These are phyloP conservation scores for Tetrapisispora pingtungensis DNA, from an alignment of 805 yeast genomes.

Conservation along the genomic window DNA sequence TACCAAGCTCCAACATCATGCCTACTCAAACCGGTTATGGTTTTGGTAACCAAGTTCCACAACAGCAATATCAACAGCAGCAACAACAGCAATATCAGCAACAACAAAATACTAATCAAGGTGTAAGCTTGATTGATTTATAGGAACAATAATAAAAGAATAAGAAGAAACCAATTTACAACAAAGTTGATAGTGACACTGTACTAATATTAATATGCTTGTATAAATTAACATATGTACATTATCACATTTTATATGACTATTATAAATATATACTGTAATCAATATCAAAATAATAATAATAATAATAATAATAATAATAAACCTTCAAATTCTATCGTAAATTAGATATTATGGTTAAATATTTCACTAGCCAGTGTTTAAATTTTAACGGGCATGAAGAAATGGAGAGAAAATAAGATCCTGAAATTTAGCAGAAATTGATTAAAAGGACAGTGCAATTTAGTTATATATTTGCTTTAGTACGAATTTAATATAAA, in stretches of 20 bases:
- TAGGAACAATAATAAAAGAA: not conserved
- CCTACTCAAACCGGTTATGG: constrained; percentile 92
- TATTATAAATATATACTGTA: not conserved
- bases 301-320: too few relatives aligned
- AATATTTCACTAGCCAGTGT: too few relatives aligned
- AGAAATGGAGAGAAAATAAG: too few relatives aligned
- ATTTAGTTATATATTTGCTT: too few relatives aligned
- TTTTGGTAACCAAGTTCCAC: constrained; percentile 63
- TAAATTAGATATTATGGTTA: too few relatives aligned
- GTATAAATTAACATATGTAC: not conserved
- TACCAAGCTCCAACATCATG: constrained; percentile 53
- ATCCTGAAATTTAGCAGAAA: too few relatives aligned
- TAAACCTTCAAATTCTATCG: too few relatives aligned
- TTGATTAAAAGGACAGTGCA: too few relatives aligned
- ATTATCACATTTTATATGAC: not conserved
- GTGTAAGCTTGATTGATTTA: constrained; percentile 4
- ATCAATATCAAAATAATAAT: not conserved
- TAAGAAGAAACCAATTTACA: not conserved
- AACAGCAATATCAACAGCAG: constrained; percentile 5
- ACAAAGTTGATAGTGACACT: not conserved
- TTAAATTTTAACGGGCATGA: not conserved
- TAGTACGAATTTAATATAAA: too few relatives aligned
- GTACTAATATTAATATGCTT: not conserved
- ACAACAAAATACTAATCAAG: constrained; percentile 7
- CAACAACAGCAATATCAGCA: constrained; percentile 30